These are phyloP conservation scores for Hemisphaericaspora nanyangensis DNA, from an alignment of 805 yeast genomes.

Conservation along the genomic window DNA sequence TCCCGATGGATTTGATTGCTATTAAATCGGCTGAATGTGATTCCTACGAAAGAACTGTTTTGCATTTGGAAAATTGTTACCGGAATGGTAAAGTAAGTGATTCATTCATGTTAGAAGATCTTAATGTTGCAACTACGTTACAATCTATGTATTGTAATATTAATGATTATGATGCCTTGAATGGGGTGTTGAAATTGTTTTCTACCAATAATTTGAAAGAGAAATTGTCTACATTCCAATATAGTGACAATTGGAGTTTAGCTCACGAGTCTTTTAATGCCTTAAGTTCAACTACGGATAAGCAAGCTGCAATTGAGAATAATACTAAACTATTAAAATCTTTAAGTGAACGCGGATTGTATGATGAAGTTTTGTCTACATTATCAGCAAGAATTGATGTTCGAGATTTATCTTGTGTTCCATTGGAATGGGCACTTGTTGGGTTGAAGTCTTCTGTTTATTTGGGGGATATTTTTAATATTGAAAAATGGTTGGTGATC, in stretches of 20 bases:
- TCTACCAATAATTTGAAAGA: conserved; percentile 69
- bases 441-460: conserved; percentile 76
- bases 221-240: conserved; percentile 75
- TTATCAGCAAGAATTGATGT: conserved; percentile 35
- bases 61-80: conserved; percentile 77
- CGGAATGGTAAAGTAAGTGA: conserved; percentile 32
- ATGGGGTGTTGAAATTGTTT: conserved; percentile 75
- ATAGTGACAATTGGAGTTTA: conserved; percentile 79
- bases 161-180: conserved; percentile 85
- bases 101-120: conserved; percentile 25
- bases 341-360: conserved; percentile 70
- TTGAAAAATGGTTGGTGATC: conserved; percentile 56
- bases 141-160: conserved; percentile 81
- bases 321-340: conserved; percentile 62
- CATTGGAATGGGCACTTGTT: conserved; percentile 57
- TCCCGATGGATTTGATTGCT: conserved; percentile 73
- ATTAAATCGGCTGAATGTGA: conserved; percentile 76
- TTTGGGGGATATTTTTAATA: conserved; percentile 48
- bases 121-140: conserved; percentile 46
- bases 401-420: conserved; percentile 23
- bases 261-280: conserved; percentile 84
- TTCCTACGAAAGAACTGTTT: conserved; percentile 81
- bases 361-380: conserved; percentile 58
- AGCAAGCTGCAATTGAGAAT: conserved; percentile 27
- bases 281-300: conserved; percentile 40